Conservation (phyloP, 2,329 filamentous ascomycete species). For the Colletotrichum sansevieriae region DNA sequence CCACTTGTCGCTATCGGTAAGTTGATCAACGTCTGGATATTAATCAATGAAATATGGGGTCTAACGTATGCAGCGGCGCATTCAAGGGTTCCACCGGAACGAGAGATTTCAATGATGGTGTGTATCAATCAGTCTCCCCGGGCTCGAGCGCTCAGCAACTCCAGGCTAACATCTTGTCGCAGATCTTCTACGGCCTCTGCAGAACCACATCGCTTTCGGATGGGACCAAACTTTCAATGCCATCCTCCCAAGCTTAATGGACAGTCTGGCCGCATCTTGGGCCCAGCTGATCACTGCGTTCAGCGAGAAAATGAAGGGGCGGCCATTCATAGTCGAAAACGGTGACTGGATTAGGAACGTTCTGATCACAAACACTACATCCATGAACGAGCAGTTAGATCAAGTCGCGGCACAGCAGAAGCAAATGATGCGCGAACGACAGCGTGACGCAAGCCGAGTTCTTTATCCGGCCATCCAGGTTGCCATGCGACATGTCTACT, state of each 20-base stretch:
- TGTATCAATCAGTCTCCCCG: not conserved
- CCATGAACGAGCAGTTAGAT: not conserved
- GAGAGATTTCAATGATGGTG: constrained; percentile 32
- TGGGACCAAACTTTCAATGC: constrained; percentile 48
- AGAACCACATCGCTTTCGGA: constrained; percentile 30
- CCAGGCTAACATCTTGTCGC: constrained; percentile 16
- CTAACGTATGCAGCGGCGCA: constrained; percentile 13
- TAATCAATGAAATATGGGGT: not conserved
- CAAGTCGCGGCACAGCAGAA: not conserved
- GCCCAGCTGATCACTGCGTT: constrained; percentile 16
- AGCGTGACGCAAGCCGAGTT: constrained; percentile 44
- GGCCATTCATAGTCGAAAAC: constrained; percentile 23
- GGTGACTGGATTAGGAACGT: not conserved
- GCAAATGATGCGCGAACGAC: constrained; percentile 21
- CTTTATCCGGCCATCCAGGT: not conserved
- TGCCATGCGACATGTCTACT: constrained; percentile 3
- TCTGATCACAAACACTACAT: constrained; percentile 2
- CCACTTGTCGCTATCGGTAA: constrained; percentile 62
- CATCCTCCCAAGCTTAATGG: constrained; percentile 37
- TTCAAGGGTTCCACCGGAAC: constrained; percentile 24
- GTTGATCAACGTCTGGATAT: constrained; percentile 14
- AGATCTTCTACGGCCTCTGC: constrained; percentile 46
- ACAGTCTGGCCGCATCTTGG: not conserved
- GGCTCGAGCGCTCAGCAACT: not conserved
- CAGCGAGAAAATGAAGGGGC: constrained; percentile 9